These are phyloP conservation scores for Scalesia atractyloides DNA, from an alignment of 129 eudicot genomes.

Conservation along the genomic window DNA sequence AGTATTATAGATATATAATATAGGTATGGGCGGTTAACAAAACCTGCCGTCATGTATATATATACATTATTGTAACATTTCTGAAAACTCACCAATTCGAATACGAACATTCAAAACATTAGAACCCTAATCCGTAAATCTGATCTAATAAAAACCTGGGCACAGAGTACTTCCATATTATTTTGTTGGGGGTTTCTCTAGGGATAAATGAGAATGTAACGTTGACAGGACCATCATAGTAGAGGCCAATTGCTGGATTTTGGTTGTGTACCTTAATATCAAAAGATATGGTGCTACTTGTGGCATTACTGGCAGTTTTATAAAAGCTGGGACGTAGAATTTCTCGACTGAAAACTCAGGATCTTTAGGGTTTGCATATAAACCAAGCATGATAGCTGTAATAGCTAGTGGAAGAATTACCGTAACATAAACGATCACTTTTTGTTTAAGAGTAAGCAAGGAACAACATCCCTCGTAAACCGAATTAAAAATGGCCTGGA, in stretches of 20 bases:
- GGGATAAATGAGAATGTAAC: conserved; percentile 24
- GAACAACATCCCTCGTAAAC: conserved; percentile 18
- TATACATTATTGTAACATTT: too few species aligned
- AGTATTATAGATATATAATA: too few species aligned
- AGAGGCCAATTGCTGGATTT: conserved; percentile 21
- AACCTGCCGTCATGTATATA: too few species aligned
- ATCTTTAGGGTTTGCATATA: conserved; percentile 15
- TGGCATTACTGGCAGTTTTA: conserved; percentile 17
- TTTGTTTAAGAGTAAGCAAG: conserved; percentile 12
- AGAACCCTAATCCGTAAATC: too few species aligned
- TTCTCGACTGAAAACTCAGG: conserved; percentile 27
- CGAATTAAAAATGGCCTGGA: conserved; percentile 1
- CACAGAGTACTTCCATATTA: conserved; percentile 30
- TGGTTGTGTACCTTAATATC: conserved; percentile 23
- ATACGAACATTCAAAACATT: too few species aligned
- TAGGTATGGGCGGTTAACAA: too few species aligned
- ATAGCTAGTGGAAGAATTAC: conserved; percentile 10
- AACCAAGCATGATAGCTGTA: conserved; percentile 8
- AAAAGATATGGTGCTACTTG: conserved; percentile 22
- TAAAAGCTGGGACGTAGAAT: conserved; percentile 12
- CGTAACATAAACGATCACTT: neutral
- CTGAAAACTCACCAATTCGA: too few species aligned
- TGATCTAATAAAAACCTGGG: too few species aligned
- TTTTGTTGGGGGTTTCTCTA: conserved; percentile 9
- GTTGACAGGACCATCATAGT: conserved; percentile 24